These are phyloP conservation scores for Leptographium radiaticola DNA, from an alignment of 2,329 filamentous ascomycete genomes.

Conservation along the genomic window DNA sequence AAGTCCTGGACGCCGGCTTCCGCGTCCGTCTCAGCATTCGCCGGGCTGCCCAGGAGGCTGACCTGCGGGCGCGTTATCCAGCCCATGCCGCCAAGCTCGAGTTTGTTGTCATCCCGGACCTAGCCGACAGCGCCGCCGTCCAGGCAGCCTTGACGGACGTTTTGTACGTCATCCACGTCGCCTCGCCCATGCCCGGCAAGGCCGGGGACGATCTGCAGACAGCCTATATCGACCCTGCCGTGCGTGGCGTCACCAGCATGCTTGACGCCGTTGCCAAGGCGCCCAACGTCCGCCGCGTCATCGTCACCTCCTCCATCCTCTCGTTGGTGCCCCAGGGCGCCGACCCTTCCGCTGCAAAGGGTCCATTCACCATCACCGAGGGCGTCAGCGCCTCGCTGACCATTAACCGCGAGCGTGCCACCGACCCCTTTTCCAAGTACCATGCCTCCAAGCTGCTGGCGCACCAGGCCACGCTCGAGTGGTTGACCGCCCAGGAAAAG, in stretches of 20 bases:
- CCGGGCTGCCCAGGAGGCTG: not conserved
- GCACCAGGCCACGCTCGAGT: conserved; percentile 7
- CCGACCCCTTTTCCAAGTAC: conserved; percentile 15
- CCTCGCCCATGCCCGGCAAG: not conserved
- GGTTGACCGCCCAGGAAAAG: not conserved
- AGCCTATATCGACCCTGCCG: not conserved
- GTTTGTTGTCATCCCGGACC: not conserved
- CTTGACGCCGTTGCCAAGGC: not conserved
- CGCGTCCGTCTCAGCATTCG: not conserved
- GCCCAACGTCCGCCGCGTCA: not conserved
- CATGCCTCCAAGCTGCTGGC: conserved; percentile 14
- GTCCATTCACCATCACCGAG: not conserved
- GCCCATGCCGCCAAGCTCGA: not conserved
- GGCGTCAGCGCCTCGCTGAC: not conserved
- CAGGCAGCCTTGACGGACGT: not conserved
- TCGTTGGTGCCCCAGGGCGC: not conserved
- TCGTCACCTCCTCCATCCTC: conserved; percentile 3
- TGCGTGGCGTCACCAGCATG: not conserved
- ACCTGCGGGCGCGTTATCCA: not conserved
- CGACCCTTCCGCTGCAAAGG: not conserved
- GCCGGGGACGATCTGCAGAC: not conserved
- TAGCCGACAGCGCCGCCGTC: not conserved
- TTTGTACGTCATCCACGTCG: not conserved
- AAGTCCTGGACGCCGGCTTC: not conserved
- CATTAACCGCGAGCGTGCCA: not conserved